Evolutionary conservation across 768 basidiomycete species (phyloP), one percentile per base, ranked within the genome.

Genomic region (Nidularia sp.): DNA sequence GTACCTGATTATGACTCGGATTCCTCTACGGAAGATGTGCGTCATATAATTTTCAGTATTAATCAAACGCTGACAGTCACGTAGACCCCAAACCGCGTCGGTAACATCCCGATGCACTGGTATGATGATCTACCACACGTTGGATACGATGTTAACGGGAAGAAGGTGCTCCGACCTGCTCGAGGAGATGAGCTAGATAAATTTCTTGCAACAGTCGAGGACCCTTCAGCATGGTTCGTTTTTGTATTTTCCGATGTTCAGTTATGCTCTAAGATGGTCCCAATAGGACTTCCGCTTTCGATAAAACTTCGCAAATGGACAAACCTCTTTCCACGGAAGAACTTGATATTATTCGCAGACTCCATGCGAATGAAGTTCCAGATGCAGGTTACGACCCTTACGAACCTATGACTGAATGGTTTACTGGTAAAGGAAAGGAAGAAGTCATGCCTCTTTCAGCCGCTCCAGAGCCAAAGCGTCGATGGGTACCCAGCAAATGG

Each of bases 111-210:
- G 45, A 88, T 89, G 80, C 94, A 99, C 63, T 99, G 96, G 94
- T 99, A 99, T 68, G 97, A 98, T 66, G 95, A 98, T 74, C 75
- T 99, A 59, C 97, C 97, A n/a, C 97, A 99, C 70, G 81, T 99
- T 64, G 97, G 97, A 45, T 99, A 99, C 71, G 84, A 93, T 68
- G 85, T 98, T 60, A 83, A 94, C 66, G 97, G 97, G 50, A 96
- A 93, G 72, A 87, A 87, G 66, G 86, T 99, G 46, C 79, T 98
- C 56, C 88, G 93, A 49, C 95, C 97, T 9, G 96, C 93, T 42
- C 85, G 87, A 60, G 94, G 94, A 43, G 97, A 99, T 63, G 97
- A 98, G 67, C 73, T 99, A 49, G 97, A 99, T 75, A 97, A 91
- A 68, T 99, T 99, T 74, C 72, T 99, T 53, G 77, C 86, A 50